Evolutionary conservation across 805 yeast genomes (phyloP), one percentile per base, ranked within the genome.

Genomic region (Candida montana): DNA sequence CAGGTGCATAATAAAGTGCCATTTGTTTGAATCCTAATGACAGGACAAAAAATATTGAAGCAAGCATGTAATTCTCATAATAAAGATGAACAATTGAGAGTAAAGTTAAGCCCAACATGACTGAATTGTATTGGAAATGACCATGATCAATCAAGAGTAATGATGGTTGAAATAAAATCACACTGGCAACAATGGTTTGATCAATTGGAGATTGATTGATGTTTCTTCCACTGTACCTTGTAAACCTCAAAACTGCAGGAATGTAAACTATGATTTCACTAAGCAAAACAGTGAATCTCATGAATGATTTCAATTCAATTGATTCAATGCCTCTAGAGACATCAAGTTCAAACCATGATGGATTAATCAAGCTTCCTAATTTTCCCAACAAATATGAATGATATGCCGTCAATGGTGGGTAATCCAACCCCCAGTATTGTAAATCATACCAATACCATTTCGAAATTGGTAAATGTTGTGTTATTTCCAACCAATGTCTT

Each of bases 401-500:
- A 59, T 75, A 90, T 0, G 98, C 99, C 0, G 99, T 91, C 47
- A 93, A 67, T 7, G 98, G 98, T 1, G 99, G 99, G 61, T 93
- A 93, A 62, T 93, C 99, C 28, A 93, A 69, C 1, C 98, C 96
- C 98, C 99, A 93, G 65, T 91, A 89, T 51, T 80, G 79, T 34
- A 89, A 69, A 58, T 93, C 96, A 61, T 79, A 88, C 65, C 74
- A 85, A 58, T 93, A 93, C 99, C 99, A 93, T 47, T 83, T 52
- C 0, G 66, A 61, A 1, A 87, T 62, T 0, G 96, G 93, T 37
- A 90, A 60, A 51, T 80, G 78, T 31, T 71, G 78, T 0, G 98
- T 91, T 40, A 91, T 69, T 59, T 93, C 99, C 76, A 93, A 73
- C 99, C 99, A 93, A 61, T 91, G 99, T 50, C 99, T 75, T 61